These are phyloP conservation scores for Tagetes patula DNA, from an alignment of 129 eudicot species.

Conservation along the genomic window DNA sequence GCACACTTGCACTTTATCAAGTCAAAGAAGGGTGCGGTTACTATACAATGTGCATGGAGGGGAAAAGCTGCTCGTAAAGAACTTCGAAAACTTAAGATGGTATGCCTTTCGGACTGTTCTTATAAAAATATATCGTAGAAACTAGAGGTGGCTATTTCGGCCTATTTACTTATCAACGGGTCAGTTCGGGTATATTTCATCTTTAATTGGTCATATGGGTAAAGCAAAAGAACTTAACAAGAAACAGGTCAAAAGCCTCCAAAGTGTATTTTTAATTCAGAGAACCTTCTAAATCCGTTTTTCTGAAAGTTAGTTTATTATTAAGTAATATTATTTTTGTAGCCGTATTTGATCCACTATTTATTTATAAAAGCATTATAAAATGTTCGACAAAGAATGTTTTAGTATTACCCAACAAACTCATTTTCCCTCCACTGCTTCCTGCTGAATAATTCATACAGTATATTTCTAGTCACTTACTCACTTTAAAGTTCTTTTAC, in stretches of 20 bases:
- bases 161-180: background rate
- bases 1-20: constrained; percentile 57
- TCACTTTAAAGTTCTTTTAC: too few relatives aligned
- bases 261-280: background rate
- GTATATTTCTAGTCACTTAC: too few relatives aligned
- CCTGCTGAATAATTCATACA: too few relatives aligned
- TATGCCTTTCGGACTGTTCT: constrained; percentile 23
- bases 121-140: background rate
- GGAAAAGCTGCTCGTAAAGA: constrained; percentile 88
- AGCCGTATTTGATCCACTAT: too few relatives aligned
- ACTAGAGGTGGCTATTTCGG: background rate
- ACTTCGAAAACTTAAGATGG: constrained; percentile 83
- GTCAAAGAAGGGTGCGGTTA: constrained; percentile 70
- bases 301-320: too few relatives aligned
- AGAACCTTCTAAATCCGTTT: too few relatives aligned
- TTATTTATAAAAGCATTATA: too few relatives aligned
- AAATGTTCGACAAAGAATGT: too few relatives aligned
- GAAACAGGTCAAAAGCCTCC: background rate
- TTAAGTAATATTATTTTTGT: too few relatives aligned
- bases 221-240: background rate
- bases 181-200: background rate
- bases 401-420: too few relatives aligned
- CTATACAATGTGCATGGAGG: constrained; percentile 97
- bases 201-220: background rate
- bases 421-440: too few relatives aligned